A percentile compares a stretch with the other conserved stretches of the same genome.
Conservation (phyloP, 495 filamentous ascomycete genomes). For the Penicillium alfredii region DNA sequence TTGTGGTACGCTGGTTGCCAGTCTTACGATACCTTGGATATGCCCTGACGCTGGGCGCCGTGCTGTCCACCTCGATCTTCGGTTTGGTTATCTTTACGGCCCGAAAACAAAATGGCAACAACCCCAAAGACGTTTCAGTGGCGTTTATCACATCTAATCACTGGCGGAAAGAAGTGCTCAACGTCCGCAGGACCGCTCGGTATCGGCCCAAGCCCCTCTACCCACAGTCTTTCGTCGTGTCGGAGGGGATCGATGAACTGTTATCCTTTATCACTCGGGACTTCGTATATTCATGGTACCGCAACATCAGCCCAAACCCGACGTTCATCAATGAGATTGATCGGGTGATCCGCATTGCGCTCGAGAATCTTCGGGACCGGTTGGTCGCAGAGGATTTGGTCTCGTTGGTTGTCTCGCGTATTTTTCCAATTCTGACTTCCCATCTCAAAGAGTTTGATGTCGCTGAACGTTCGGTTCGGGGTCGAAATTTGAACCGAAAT, state of each 20-base stretch:
- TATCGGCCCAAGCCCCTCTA: slow-evolving; percentile 61
- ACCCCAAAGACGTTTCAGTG: slow-evolving; percentile 30
- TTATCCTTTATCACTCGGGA: slow-evolving; percentile 73
- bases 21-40: slow-evolving; percentile 72
- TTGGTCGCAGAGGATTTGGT: slow-evolving; percentile 69
- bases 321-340: slow-evolving; percentile 83
- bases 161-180: slow-evolving; percentile 65
- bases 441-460: slow-evolving; percentile 89
- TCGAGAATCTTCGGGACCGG: slow-evolving; percentile 62
- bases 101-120: slow-evolving; percentile 36
- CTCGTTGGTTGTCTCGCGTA: slow-evolving; percentile 68
- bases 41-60: slow-evolving; percentile 63
- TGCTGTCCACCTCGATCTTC: slow-evolving; percentile 48
- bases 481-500: slow-evolving; percentile 76
- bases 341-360: slow-evolving; percentile 65
- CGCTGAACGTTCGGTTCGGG: slow-evolving; percentile 81
- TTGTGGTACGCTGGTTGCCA: slow-evolving; percentile 73
- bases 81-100: slow-evolving; percentile 56
- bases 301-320: slow-evolving; percentile 72
- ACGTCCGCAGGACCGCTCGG: slow-evolving; percentile 44
- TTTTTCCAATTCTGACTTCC: slow-evolving; percentile 84
- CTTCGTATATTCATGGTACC: slow-evolving; percentile 86
- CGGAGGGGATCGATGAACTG: slow-evolving; percentile 72
- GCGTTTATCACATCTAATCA: slow-evolving; percentile 56
- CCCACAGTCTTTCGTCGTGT: slow-evolving; percentile 71